These are phyloP conservation scores for Laburnicola sp. DNA, from an alignment of 2,329 filamentous ascomycete genomes.

Conservation along the genomic window DNA sequence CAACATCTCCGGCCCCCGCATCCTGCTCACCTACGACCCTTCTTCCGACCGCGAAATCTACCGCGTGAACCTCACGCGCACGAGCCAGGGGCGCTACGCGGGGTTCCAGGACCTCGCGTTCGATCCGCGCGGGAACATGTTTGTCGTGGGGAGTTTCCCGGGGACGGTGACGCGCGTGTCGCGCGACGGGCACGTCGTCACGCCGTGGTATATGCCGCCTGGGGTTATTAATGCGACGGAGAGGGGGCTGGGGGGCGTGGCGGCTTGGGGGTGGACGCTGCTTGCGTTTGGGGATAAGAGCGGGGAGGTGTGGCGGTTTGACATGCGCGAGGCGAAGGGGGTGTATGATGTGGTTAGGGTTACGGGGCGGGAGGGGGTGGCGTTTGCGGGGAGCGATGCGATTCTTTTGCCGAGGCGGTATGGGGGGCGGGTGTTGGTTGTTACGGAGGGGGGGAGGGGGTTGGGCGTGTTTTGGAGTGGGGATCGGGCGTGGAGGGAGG, in stretches of 20 bases:
- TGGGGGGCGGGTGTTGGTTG: constrained; percentile 17
- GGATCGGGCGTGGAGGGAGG: constrained; percentile 18
- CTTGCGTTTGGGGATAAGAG: constrained; percentile 16
- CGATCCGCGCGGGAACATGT: constrained; percentile 21
- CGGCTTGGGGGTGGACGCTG: constrained; percentile 12
- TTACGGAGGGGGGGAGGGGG: constrained; percentile 16
- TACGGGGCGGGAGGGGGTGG: constrained; percentile 5
- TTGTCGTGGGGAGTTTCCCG: constrained; percentile 22
- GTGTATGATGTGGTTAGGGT: constrained; percentile 11
- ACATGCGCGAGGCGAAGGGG: constrained; percentile 15
- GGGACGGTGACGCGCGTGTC: constrained; percentile 15
- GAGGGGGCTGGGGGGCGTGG: constrained; percentile 20
- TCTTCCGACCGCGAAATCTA: constrained; percentile 9
- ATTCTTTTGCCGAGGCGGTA: constrained; percentile 22
- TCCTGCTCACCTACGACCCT: constrained; percentile 20
- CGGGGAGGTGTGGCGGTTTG: constrained; percentile 16
- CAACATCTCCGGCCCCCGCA: constrained; percentile 23
- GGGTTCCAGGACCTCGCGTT: constrained; percentile 27
- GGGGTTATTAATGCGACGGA: constrained; percentile 13
- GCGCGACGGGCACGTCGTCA: constrained; percentile 16
- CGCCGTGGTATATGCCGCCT: constrained; percentile 16
- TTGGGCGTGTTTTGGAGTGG: constrained; percentile 12
- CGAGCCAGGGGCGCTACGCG: constrained; percentile 14
- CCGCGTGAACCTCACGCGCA: constrained; percentile 24
- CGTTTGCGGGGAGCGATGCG: constrained; percentile 15